These are phyloP conservation scores for Syncephalastrum sp. DNA, from an alignment of 371 early-diverging fungal species.

Conservation along the genomic window DNA sequence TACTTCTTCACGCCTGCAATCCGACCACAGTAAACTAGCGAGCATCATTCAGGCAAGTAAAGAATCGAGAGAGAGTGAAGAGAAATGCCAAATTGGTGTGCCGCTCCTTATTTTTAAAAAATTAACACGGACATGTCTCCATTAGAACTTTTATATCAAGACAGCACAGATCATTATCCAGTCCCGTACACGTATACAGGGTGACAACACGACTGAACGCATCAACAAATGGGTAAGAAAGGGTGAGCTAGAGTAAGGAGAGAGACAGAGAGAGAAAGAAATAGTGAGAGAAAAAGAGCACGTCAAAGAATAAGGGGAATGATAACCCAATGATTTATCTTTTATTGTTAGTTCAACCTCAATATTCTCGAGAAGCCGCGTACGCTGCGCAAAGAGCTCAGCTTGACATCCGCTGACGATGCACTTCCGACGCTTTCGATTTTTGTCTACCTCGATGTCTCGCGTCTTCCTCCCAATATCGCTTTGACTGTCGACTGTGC, in stretches of 20 bases:
- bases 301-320: neutral
- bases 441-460: conserved; percentile 71
- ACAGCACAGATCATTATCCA: conserved; percentile 62
- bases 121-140: neutral
- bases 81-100: no score
- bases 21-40: no score
- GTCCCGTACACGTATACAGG: conserved; percentile 15
- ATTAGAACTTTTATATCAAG: conserved; percentile 62
- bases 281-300: neutral
- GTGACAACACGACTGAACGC: neutral
- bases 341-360: conserved; percentile 67
- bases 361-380: conserved; percentile 69
- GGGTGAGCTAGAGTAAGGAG: no score
- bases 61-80: no score
- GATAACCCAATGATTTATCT: neutral
- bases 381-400: conserved; percentile 63
- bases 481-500: conserved; percentile 46
- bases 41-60: no score
- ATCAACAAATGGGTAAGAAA: conserved; percentile 15
- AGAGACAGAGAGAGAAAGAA: no score
- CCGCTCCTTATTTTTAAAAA: no score
- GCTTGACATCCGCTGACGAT: conserved; percentile 58
- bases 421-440: conserved; percentile 67
- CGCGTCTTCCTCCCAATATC: conserved; percentile 50
- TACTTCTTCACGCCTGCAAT: no score